Base-by-base conservation (phyloP, 2,329 filamentous ascomycete species). In the Sporothrix inflata region DNA sequence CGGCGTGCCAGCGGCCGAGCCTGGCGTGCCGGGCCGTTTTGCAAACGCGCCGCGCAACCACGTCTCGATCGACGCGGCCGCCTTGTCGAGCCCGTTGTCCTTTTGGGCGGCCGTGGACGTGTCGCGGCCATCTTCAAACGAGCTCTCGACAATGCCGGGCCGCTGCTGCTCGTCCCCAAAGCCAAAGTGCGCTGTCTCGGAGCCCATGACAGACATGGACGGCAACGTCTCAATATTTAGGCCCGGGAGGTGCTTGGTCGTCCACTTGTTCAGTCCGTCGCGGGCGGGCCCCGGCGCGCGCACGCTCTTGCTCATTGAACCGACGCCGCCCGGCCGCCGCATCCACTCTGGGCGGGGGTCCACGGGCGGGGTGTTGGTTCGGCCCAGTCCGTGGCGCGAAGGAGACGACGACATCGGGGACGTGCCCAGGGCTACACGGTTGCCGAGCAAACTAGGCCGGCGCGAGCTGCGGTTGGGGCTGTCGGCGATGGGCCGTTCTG, bases 21-120 rank as follows among this genome's bases (percentile, higher is more conserved):
- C 71, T 76, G 49, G 34, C 1, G 63, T 55, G 11, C 61, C 72
- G 79, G 77, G 69, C 21, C 75, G 72, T 24, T 76, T 80, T 1
- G 87, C 84, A 73, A 94, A 93, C 49, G 97, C 90, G 74, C 94
- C 93, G 73, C 94, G 87, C 73, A 98, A 85, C 94, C 96, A 99
- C 0, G 91, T 92, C 82, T 98, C 96, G 40, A 98, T 90, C 2
- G 92, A 91, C 6, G 93, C 92, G 1, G 94, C 94, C 11, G 97
- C 91, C 75, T 94, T 92, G 77, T 97, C 94, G 2, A 98, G 83
- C 0, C 87, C 84, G 3, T 81, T 85, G 16, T 86, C 85, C 63
- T 86, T 84, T 66, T 83, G 81, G n/a, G 38, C 38, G 1, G 66
- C 19, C 5, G 81, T 76, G 12, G 84, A 78, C 21, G 81, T 76